Percentiles rank a stretch among this genome's conserved stretches.
These are phyloP conservation scores for Scleroderma citrinum DNA, from an alignment of 768 basidiomycete species.

Conservation along the genomic window DNA sequence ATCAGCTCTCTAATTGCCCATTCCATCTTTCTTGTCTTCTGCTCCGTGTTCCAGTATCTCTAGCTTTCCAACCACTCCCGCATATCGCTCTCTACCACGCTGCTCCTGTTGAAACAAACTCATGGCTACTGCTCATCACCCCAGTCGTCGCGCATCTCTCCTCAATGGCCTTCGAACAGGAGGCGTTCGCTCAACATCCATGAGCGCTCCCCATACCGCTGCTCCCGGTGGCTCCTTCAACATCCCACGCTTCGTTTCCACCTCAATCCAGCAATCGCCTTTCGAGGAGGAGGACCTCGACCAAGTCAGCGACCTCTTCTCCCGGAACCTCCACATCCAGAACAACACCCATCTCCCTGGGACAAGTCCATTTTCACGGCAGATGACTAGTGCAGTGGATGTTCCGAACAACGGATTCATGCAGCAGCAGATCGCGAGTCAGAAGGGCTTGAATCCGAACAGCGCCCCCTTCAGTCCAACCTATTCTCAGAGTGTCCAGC, in stretches of 20 bases:
- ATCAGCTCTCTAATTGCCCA: slow-evolving; percentile 21
- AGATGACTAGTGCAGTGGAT: slow-evolving; percentile 71
- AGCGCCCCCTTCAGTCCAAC: slow-evolving; percentile 42
- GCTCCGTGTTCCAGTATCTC: slow-evolving; percentile 9
- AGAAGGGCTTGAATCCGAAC: slow-evolving; percentile 49
- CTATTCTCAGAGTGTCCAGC: slow-evolving; percentile 34
- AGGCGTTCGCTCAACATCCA: slow-evolving; percentile 75
- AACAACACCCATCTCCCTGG: slow-evolving; percentile 18
- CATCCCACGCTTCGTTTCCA: slow-evolving; percentile 47
- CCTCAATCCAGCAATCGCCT: slow-evolving; percentile 37
- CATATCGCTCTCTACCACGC: slow-evolving; percentile 13
- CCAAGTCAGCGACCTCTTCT: slow-evolving; percentile 51
- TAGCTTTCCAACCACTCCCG: slow-evolving; percentile 8
- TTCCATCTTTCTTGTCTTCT: slow-evolving; percentile 22
- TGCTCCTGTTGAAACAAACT: slow-evolving; percentile 10
- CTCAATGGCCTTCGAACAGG: slow-evolving; percentile 87
- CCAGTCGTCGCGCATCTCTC: slow-evolving; percentile 73
- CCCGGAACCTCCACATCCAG: slow-evolving; percentile 47
- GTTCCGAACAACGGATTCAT: slow-evolving; percentile 59
- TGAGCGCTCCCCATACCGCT: slow-evolving; percentile 58
- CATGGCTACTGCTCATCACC: slow-evolving; percentile 39
- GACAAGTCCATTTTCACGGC: slow-evolving; percentile 35
- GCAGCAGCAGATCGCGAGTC: slow-evolving; percentile 52
- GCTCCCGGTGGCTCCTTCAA: slow-evolving; percentile 59
- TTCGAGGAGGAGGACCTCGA: slow-evolving; percentile 56